A percentile compares a stretch with the other conserved stretches of the same genome.
Evolutionary conservation across 2,329 filamentous ascomycete species (phyloP).

Genomic region (Apiospora phragmitis): DNA sequence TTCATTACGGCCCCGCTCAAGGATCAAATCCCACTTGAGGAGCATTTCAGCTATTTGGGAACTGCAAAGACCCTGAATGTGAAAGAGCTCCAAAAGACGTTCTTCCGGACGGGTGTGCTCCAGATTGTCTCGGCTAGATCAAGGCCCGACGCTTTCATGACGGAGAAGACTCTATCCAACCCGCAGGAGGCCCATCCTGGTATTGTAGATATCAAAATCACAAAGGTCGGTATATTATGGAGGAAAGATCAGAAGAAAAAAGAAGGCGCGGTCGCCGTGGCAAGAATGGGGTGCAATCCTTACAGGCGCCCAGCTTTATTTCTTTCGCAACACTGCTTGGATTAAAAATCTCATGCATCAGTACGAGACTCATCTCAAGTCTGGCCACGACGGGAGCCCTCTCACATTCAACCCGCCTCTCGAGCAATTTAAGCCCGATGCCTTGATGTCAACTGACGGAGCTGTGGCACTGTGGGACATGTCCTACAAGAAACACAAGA

Average conservation of each 20-base stretch:
- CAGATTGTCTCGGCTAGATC: slow-evolving; percentile 95
- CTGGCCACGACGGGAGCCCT: slow-evolving; percentile 72
- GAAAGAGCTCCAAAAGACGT: slow-evolving; percentile 80
- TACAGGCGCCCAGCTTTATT: slow-evolving; percentile 94
- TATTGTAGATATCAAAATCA: slow-evolving; percentile 95
- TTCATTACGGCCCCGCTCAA: slow-evolving; percentile 80
- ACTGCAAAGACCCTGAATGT: slow-evolving; percentile 76
- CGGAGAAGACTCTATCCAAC: slow-evolving; percentile 80
- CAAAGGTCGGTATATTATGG: slow-evolving; percentile 94
- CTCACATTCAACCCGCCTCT: slow-evolving; percentile 90
- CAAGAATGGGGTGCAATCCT: slow-evolving; percentile 98
- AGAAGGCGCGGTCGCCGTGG: slow-evolving; percentile 93
- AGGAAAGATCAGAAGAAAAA: slow-evolving; percentile 92
- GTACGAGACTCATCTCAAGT: slow-evolving; percentile 78
- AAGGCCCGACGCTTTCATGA: slow-evolving; percentile 92
- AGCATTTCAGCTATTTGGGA: slow-evolving; percentile 86
- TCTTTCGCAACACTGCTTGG: slow-evolving; percentile 93
- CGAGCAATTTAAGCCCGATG: slow-evolving; percentile 90
- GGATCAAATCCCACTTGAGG: slow-evolving; percentile 90
- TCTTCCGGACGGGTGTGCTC: slow-evolving; percentile 86
- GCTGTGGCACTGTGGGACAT: slow-evolving; percentile 85
- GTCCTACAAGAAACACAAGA: slow-evolving; percentile 91
- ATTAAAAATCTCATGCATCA: slow-evolving; percentile 89
- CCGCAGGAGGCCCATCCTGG: slow-evolving; percentile 86
- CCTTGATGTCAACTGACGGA: slow-evolving; percentile 88